Evolutionary conservation across 139 green algal species (phyloP).

Genomic region (Mychonastes homosphaera): DNA sequence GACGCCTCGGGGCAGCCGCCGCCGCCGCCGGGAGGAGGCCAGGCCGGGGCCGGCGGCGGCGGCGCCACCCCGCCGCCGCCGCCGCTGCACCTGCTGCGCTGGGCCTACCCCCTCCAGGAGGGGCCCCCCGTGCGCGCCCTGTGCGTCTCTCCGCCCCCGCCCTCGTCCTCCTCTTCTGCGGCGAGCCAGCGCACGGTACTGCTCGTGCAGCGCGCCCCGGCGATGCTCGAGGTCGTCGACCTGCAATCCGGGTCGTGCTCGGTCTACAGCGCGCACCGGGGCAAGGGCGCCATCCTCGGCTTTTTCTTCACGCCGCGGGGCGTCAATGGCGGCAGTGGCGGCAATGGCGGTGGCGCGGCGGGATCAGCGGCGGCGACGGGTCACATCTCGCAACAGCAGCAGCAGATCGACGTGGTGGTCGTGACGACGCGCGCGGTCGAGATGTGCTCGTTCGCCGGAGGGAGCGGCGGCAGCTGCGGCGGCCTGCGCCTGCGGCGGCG

Average conservation of each 20-base stretch:
- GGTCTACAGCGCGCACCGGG: conserved; percentile 8
- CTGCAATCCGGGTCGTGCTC: conserved; percentile 1
- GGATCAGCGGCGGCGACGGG: too few relatives aligned
- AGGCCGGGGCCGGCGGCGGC: conserved; percentile 1
- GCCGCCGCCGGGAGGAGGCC: too few relatives aligned
- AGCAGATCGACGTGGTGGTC: conserved; percentile 34
- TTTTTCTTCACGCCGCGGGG: conserved; percentile 53
- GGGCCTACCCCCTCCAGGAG: conserved; percentile 9
- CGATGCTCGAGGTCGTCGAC: conserved; percentile 32
- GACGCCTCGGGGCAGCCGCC: too few relatives aligned
- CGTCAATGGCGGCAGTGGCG: too few relatives aligned
- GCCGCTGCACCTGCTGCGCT: background rate
- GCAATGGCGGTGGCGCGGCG: too few relatives aligned
- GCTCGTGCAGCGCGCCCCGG: conserved; percentile 26
- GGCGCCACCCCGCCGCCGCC: too few relatives aligned
- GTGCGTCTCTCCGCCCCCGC: too few relatives aligned
- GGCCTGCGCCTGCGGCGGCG: conserved; percentile 10
- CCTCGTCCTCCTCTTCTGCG: too few relatives aligned
- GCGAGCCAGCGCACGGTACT: too few relatives aligned
- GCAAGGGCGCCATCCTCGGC: conserved; percentile 19
- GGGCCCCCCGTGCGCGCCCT: conserved; percentile 22
- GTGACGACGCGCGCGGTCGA: conserved; percentile 28
- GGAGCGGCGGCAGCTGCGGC: conserved; percentile 6
- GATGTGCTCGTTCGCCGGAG: conserved; percentile 22
- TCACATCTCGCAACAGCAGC: too few relatives aligned